Evolutionary conservation across 208 protist genomes (phyloP).

Genomic region (Crithidia thermophila): DNA sequence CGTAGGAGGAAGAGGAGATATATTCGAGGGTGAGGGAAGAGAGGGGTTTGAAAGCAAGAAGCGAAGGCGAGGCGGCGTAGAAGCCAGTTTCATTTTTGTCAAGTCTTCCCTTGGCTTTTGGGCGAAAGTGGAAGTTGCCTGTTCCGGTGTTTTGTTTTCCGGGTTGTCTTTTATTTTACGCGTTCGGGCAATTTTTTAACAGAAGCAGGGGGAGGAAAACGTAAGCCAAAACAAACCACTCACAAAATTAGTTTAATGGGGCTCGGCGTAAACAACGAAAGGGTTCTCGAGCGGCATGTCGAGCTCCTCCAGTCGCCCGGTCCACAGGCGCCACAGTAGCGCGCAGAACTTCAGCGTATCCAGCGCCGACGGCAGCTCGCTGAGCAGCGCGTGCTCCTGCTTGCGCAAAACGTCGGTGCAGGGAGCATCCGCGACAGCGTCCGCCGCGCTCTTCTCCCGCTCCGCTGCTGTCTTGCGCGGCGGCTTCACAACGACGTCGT

Average conservation of each 20-base stretch:
- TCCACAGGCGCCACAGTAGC: conserved; percentile 37
- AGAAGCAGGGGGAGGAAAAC: too few relatives aligned
- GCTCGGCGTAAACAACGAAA: conserved; percentile 30
- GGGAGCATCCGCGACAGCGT: conserved; percentile 3
- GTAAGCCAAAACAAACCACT: conserved; percentile 3
- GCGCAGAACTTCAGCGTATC: conserved; percentile 37
- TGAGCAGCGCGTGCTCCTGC: conserved; percentile 32
- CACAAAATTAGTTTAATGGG: too few relatives aligned
- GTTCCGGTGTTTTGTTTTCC: background rate
- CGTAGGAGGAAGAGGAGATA: background rate
- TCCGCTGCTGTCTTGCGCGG: conserved; percentile 15
- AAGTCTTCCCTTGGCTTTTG: background rate
- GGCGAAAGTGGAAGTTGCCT: background rate
- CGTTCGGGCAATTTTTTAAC: too few relatives aligned
- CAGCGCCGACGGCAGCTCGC: conserved; percentile 22
- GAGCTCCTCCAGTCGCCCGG: conserved; percentile 21
- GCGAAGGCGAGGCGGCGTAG: background rate
- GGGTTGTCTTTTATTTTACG: background rate
- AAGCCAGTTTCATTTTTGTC: background rate
- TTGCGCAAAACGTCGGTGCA: conserved; percentile 31
- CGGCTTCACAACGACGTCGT: conserved; percentile 42
- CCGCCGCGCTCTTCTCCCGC: background rate
- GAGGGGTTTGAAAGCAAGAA: background rate
- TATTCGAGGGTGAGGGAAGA: background rate
- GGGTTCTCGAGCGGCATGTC: conserved; percentile 35